Base-by-base conservation (phyloP, 306 rosid species). In the Neltuma alba region DNA sequence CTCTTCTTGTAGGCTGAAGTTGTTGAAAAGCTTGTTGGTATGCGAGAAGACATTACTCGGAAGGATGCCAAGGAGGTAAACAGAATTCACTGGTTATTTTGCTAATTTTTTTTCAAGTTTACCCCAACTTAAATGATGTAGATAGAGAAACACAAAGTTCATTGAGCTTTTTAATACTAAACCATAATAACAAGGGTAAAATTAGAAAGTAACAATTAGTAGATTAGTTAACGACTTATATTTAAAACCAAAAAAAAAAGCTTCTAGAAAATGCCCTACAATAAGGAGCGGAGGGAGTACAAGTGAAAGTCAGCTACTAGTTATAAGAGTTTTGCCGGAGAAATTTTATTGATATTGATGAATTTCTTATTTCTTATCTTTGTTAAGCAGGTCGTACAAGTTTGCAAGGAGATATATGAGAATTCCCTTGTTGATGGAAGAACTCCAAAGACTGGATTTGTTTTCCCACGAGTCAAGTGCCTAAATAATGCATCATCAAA, bases 41-140 rank as follows among this genome's bases (percentile, higher is more conserved):
- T 91, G 52, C 91, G 97, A 84, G 98, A 92, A 90, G 98, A 97
- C 82, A 92, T 91, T 78, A 98, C 99, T 20, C 80, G 90, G 80
- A 92, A 95, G 78, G 99, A 95, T 76, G 98, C 98, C 18, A 94
- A 94, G 80, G 97, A 95, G 99, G 99, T 95, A 86, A 18, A 82
- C 54, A 45, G 64, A 82, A 37, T 66, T 76, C 44, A 28, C 1
- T 38, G 55, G 52, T 66, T 72, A 40, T 74, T 69, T 70, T 78
- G 16, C 65, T n/a, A n/a, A n/a, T n/a, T n/a, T n/a, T n/a, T n/a
- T n/a, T n/a, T n/a, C n/a, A n/a, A n/a, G n/a, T n/a, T n/a, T n/a
- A n/a, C n/a, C n/a, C n/a, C n/a, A n/a, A n/a, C n/a, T n/a, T n/a
- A n/a, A n/a, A n/a, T n/a, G n/a, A n/a, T n/a, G n/a, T n/a, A n/a